Base-by-base conservation (phyloP, 495 filamentous ascomycete species). In the Chaetomium tenue region DNA sequence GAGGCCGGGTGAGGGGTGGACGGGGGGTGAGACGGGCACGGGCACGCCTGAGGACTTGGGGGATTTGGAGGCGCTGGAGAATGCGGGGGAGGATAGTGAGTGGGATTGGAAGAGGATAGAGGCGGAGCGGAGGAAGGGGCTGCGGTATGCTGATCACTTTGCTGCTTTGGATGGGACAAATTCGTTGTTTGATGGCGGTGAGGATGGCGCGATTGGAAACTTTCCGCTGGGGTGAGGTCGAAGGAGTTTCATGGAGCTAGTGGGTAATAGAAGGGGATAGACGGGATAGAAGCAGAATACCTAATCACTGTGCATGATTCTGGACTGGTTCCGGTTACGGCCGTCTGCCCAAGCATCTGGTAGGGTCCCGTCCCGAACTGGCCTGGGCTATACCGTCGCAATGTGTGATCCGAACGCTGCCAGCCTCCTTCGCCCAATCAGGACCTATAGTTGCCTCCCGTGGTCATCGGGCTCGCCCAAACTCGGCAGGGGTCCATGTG, bases 21-120 rank as follows among this genome's bases (percentile, higher is more conserved):
- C 74, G 20, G 47, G 75, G 54, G 77, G 74, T 40, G 73, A 78
- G 63, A 60, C 71, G 64, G 79, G 71, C 30, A 65, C 69, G 53
- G 76, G 77, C 54, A 74, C 69, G n/a, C 58, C 71, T 1, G 70
- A 70, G 16, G 68, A 73, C 5, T 60, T 74, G 16, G 64, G 62
- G 1, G 73, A 66, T 15, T 53, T 66, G 9, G 67, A 68, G 16
- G 68, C 72, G 3, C 60, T 74, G 16, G 64, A 68, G 13, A 66
- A 72, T 3, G 60, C 73, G 16, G 64, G 67, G n/a, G 68, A 71
- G 56, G 58, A 61, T 13, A 57, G 56, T 0, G 73, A 74, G 64
- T 83, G 82, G 81, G 78, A 82, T 63, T 85, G 82, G 82, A 75
- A 69, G 61, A 65, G 67, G 23, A 74, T 82, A 0, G 83, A 84